phyloP scores from a whole-genome alignment of 805 yeast genomes.

The Torulaspora franciscae region DNA sequence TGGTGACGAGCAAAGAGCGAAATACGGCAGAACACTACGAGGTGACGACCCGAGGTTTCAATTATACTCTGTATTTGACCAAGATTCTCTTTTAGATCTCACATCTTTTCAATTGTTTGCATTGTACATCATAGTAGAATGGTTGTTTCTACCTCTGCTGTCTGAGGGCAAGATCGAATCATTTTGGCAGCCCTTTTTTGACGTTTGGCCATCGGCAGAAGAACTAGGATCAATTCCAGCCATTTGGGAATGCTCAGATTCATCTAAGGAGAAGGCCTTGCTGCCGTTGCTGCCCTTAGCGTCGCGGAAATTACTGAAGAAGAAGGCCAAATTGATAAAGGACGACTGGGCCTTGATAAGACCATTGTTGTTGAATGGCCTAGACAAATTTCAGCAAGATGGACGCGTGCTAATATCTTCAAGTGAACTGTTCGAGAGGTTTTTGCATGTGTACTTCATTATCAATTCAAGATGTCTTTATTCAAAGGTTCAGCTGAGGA shows the following conservation, averaged over 20 bases:
- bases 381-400: slow-evolving; percentile 4
- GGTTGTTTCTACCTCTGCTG: slow-evolving; percentile 28
- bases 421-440: slow-evolving; percentile 27
- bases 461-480: slow-evolving; percentile 90
- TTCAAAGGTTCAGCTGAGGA: slow-evolving; percentile 56
- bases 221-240: slow-evolving; percentile 60
- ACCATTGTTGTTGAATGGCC: slow-evolving; percentile 26
- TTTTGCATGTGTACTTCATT: slow-evolving; percentile 75
- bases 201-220: slow-evolving; percentile 51
- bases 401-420: background rate
- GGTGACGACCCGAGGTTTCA: slow-evolving; percentile 24
- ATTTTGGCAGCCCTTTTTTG: slow-evolving; percentile 66
- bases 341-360: slow-evolving; percentile 43
- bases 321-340: slow-evolving; percentile 42
- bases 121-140: slow-evolving; percentile 39
- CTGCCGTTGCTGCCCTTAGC: slow-evolving; percentile 43
- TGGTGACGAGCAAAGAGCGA: slow-evolving; percentile 1
- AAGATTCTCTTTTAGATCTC: slow-evolving; percentile 39
- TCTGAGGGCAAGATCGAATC: slow-evolving; percentile 31
- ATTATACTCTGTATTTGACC: slow-evolving; percentile 34
- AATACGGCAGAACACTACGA: background rate
- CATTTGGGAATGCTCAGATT: slow-evolving; percentile 45
- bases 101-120: slow-evolving; percentile 58
- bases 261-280: slow-evolving; percentile 27
- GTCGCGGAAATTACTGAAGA: slow-evolving; percentile 38